These are phyloP conservation scores for Saxispiralis lemnorum DNA, from an alignment of 495 filamentous ascomycete species.

Conservation along the genomic window DNA sequence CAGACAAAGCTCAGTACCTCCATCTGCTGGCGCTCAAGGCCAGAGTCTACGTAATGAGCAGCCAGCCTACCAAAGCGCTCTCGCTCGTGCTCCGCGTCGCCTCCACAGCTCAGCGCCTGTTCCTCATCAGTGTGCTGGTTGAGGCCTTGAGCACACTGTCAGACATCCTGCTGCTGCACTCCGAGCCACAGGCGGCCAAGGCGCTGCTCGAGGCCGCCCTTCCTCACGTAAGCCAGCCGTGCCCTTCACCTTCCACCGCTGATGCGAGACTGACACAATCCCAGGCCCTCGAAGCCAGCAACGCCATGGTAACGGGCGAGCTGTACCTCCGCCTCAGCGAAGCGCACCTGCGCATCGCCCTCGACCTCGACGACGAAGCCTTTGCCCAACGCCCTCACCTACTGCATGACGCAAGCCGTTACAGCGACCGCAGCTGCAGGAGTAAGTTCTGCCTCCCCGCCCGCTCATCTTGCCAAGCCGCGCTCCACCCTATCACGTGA, in stretches of 20 bases:
- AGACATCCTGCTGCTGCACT: conserved; percentile 48
- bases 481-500: no score
- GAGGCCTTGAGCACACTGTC: conserved; percentile 53
- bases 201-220: conserved; percentile 54
- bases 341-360: conserved; percentile 52
- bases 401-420: no score
- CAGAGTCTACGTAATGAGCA: conserved; percentile 48
- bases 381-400: no score
- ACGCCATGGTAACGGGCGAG: conserved; percentile 43
- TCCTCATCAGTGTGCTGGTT: conserved; percentile 59
- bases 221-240: conserved; percentile 37
- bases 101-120: conserved; percentile 52
- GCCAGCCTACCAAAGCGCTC: conserved; percentile 65
- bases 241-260: no score
- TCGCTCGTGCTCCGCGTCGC: conserved; percentile 67
- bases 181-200: conserved; percentile 56
- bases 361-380: background rate
- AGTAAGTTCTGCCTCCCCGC: no score
- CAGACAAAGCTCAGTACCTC: conserved; percentile 59
- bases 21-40: conserved; percentile 63
- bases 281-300: conserved; percentile 51
- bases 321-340: conserved; percentile 62
- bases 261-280: background rate
- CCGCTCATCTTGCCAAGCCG: no score
- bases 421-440: no score